phyloP scores from a whole-genome alignment of 1,139 yeast species.

The Protomyces inouyei region DNA sequence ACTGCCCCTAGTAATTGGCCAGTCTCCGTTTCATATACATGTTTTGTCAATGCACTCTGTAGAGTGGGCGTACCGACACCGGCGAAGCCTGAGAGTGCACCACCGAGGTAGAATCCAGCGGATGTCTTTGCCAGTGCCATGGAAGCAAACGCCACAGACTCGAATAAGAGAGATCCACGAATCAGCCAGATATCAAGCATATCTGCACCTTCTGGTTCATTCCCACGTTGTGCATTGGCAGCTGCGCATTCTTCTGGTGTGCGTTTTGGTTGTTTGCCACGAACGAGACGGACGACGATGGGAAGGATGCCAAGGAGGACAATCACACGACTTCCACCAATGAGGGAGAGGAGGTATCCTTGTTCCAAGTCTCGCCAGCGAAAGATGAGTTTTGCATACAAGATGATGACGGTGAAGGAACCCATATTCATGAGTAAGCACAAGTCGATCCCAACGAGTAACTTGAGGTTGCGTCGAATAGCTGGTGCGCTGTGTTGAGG shows the following conservation, averaged over 20 bases:
- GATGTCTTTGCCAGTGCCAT: conserved; percentile 41
- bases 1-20: conserved; percentile 41
- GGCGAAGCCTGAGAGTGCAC: conserved; percentile 49
- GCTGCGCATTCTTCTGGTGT: neutral
- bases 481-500: conserved; percentile 6
- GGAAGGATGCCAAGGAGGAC: conserved; percentile 48
- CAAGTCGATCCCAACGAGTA: conserved; percentile 30
- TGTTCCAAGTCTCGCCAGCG: conserved; percentile 53
- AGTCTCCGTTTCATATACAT: conserved; percentile 40
- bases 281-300: conserved; percentile 44
- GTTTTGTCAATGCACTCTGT: conserved; percentile 51
- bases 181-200: conserved; percentile 39
- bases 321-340: conserved; percentile 49
- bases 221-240: conserved; percentile 1
- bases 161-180: conserved; percentile 43
- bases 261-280: conserved; percentile 29
- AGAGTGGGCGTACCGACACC: conserved; percentile 49
- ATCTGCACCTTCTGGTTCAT: conserved; percentile 26
- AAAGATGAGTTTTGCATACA: conserved; percentile 57
- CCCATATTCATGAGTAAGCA: conserved; percentile 42
- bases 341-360: conserved; percentile 55
- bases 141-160: conserved; percentile 45
- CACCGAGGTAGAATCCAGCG: conserved; percentile 36
- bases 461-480: conserved; percentile 8
- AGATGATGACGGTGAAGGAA: conserved; percentile 47